A percentile compares a stretch with the other conserved stretches of the same genome.
Evolutionary conservation across 768 basidiomycete genomes (phyloP).

Genomic region (Dioszegia hungarica): DNA sequence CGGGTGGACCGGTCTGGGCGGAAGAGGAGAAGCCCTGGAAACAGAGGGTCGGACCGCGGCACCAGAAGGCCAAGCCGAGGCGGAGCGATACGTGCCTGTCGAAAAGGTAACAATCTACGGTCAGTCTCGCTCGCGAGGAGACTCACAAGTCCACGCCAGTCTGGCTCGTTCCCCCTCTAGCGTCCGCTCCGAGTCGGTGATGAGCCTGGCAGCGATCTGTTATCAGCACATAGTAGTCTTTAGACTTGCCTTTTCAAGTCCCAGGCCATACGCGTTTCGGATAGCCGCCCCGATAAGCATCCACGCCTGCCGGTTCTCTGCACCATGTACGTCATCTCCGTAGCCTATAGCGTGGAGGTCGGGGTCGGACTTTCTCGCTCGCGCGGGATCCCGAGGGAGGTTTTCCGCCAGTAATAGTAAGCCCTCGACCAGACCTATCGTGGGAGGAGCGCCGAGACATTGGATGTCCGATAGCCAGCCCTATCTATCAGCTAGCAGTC

Average conservation of each 20-base stretch:
- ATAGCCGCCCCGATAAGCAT: slow-evolving; percentile 45
- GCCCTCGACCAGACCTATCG: slow-evolving; percentile 40
- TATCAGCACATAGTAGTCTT: slow-evolving; percentile 2
- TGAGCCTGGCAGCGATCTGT: slow-evolving; percentile 24
- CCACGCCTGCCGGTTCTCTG: slow-evolving; percentile 47
- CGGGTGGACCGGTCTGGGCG: slow-evolving; percentile 41
- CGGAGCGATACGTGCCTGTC: slow-evolving; percentile 45
- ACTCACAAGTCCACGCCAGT: slow-evolving; percentile 47
- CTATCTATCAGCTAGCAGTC: slow-evolving; percentile 12
- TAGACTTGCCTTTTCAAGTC: slow-evolving; percentile 34
- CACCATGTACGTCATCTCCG: slow-evolving; percentile 36
- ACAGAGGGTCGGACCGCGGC: slow-evolving; percentile 41
- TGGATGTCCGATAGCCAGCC: slow-evolving; percentile 43
- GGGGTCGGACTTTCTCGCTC: slow-evolving; percentile 11
- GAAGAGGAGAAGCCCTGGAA: slow-evolving; percentile 44
- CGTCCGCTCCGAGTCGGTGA: slow-evolving; percentile 30
- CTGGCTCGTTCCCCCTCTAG: slow-evolving; percentile 35
- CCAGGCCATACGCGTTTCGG: slow-evolving; percentile 41
- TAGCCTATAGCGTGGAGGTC: slow-evolving; percentile 24
- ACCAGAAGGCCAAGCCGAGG: slow-evolving; percentile 46
- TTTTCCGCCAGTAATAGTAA: slow-evolving; percentile 44
- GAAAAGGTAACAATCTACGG: slow-evolving; percentile 46
- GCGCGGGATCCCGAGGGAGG: slow-evolving; percentile 34
- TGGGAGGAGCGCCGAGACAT: slow-evolving; percentile 39
- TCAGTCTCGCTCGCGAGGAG: neutral